Conservation (phyloP, 768 basidiomycete genomes). For the Kwoniella sp. region DNA sequence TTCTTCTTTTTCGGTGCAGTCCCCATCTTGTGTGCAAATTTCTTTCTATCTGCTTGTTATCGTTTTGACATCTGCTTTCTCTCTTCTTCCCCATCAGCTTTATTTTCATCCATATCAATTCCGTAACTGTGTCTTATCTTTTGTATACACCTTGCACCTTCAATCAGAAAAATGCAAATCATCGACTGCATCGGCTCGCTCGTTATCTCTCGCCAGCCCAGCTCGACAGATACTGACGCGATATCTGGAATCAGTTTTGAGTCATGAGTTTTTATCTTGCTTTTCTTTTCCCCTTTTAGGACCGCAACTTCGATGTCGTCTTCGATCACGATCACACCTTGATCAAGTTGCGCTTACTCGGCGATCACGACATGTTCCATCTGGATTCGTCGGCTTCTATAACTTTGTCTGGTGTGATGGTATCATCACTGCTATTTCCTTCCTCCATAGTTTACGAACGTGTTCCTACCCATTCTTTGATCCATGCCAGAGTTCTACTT, state of each 20-base stretch:
- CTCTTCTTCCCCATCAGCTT: not conserved
- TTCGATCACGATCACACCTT: slow-evolving; percentile 1
- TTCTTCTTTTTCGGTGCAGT: not conserved
- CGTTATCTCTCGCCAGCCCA: not conserved
- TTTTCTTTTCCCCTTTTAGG: not conserved
- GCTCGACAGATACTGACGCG: not conserved
- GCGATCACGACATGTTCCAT: not conserved
- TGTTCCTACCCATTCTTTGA: too few species aligned
- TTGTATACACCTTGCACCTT: too few species aligned
- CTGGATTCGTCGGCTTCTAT: not conserved
- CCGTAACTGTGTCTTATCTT: not conserved
- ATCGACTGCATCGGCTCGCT: not conserved
- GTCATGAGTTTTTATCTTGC: not conserved
- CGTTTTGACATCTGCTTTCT: not conserved
- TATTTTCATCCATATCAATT: not conserved
- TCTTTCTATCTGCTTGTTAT: too few species aligned
- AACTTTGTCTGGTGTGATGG: too few species aligned
- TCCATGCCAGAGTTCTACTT: too few species aligned
- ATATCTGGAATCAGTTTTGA: not conserved
- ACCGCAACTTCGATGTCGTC: not conserved
- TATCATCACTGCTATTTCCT: too few species aligned
- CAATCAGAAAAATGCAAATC: not conserved
- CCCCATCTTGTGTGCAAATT: not conserved
- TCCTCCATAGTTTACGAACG: too few species aligned
- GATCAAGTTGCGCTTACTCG: not conserved